Base-by-base conservation (phyloP, 352 stramenopile genomes). In the Phytophthora citricola region DNA sequence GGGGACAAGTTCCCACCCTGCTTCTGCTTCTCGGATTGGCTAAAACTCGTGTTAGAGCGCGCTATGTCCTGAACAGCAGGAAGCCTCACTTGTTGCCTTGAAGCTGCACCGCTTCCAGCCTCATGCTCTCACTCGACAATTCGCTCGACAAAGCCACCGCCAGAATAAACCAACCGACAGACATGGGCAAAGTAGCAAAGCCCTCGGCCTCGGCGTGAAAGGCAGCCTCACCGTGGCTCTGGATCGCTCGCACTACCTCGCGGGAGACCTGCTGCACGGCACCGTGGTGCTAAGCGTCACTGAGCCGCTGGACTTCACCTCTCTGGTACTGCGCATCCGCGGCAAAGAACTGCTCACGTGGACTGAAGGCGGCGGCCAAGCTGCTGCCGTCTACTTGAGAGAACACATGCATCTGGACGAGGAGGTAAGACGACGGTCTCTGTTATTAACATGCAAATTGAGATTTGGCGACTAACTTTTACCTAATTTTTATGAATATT, bases 311-410 rank as follows among this genome's bases (percentile, higher is more conserved):
- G 63, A 76, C 40, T 76, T 75, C 46, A 67, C 54, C n/a, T 72
- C 62, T 20, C 44, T 79, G 31, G 63, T 76, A 20, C 53, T 71
- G 12, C 62, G 46, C 15, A 70, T 79, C 17, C 22, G 46, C 2
- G 71, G 71, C 51, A 76, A 75, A 40, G 71, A 79, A 47, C 20
- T 72, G 10, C 52, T 76, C 29, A 75, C 63, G 17, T 79, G 71
- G 71, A 75, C 63, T 12, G 63, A 79, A 69, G 69, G 69, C 24
- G 69, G 63, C 27, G 69, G 63, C n/a, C 63, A 76, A 40, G 54
- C 69, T 2, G 57, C 69, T 17, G 43, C 63, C n/a, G 54, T 76
- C 1, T 76, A 76, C 34, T 39, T 73, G 20, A 43, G 69, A 26
- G 63, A 76, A 24, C 53, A 76, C 17, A 7, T 66, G 39, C 63